Conservation (phyloP, 108 stramenopile genomes). For the Skeletonema tropicum region DNA sequence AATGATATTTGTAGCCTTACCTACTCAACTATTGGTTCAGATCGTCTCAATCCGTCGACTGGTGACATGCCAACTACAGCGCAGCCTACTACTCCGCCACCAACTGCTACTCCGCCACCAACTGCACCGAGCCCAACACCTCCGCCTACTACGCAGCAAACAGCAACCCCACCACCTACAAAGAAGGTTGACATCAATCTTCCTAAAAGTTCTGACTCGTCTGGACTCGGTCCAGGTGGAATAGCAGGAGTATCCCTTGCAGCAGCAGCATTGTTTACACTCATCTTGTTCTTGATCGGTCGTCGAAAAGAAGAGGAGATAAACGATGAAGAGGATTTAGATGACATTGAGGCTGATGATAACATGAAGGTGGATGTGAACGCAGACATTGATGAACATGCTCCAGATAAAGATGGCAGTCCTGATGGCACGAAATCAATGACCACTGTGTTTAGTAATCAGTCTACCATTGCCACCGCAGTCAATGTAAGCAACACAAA, state of each 20-base stretch:
- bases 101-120: not conserved
- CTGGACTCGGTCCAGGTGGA: slow-evolving; percentile 7
- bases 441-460: slow-evolving; percentile 13
- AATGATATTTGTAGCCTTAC: slow-evolving; percentile 18
- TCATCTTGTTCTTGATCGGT: slow-evolving; percentile 10
- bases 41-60: not conserved
- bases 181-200: not conserved
- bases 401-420: not conserved
- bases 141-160: not conserved
- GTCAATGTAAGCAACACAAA: not conserved
- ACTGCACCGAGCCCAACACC: not conserved
- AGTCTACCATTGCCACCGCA: slow-evolving; percentile 9
- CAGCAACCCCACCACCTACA: not conserved
- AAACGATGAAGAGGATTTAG: not conserved
- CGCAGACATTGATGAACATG: not conserved
- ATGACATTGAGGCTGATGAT: not conserved
- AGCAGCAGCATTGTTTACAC: slow-evolving; percentile 17
- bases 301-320: slow-evolving; percentile 8
- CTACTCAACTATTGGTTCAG: slow-evolving; percentile 1
- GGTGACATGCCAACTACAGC: not conserved
- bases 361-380: not conserved
- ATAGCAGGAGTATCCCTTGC: slow-evolving; percentile 14
- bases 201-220: not conserved
- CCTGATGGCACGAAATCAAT: slow-evolving; percentile 36
- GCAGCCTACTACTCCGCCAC: not conserved